Evolutionary conservation across 495 filamentous ascomycete genomes (phyloP).

Genomic region (Delitschia confertaspora): DNA sequence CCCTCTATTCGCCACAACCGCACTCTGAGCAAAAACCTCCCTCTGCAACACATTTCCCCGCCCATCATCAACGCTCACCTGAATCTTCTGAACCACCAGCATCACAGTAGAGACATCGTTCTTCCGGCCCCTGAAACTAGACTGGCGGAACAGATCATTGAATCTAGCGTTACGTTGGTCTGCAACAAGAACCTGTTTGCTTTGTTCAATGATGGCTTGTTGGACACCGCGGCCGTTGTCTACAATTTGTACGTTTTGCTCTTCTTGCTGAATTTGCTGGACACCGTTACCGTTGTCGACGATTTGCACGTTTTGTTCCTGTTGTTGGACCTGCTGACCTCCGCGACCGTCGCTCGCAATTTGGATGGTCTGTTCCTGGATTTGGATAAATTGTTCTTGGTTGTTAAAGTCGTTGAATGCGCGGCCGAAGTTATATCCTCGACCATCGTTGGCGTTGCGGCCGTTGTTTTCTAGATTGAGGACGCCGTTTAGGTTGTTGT

Average conservation of each 20-base stretch:
- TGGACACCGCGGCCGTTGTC: conserved; percentile 14
- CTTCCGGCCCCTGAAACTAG: conserved; percentile 8
- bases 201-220: conserved; percentile 13
- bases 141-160: conserved; percentile 17
- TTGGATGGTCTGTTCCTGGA: conserved; percentile 14
- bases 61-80: conserved; percentile 18
- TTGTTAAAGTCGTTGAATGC: conserved; percentile 16
- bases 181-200: conserved; percentile 12
- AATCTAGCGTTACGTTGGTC: conserved; percentile 11
- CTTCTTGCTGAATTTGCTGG: conserved; percentile 11
- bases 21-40: conserved; percentile 21
- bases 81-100: conserved; percentile 21
- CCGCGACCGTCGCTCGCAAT: conserved; percentile 9
- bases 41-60: conserved; percentile 11
- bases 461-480: neutral
- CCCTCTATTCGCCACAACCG: conserved; percentile 21
- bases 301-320: conserved; percentile 4
- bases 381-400: conserved; percentile 12
- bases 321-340: too few species aligned
- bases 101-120: conserved; percentile 12
- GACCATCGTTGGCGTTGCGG: conserved; percentile 7
- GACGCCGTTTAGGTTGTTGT: conserved; percentile 1
- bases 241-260: conserved; percentile 10
- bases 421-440: conserved; percentile 17
- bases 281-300: too few species aligned